Evolutionary conservation across 148 eudicot genomes (phyloP).

Genomic region (Salicornia ramosissima): DNA sequence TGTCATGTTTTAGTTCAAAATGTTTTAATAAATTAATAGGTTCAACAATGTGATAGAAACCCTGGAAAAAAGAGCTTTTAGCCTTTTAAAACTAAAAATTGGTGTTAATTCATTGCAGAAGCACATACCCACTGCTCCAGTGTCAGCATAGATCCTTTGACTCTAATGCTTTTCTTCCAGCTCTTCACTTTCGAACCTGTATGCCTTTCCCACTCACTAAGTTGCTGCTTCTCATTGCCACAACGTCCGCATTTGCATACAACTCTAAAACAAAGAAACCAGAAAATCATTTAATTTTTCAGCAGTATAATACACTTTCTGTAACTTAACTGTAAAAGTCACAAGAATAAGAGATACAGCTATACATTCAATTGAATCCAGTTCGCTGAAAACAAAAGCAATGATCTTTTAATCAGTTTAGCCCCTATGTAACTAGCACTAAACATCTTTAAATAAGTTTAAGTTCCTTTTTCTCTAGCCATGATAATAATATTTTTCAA

Average conservation of each 20-base stretch:
- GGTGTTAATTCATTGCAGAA: slow-evolving; percentile 11
- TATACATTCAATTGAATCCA: background rate
- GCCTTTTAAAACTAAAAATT: slow-evolving; percentile 1
- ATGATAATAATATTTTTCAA: background rate
- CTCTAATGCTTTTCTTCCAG: slow-evolving; percentile 68
- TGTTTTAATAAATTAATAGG: too few species aligned
- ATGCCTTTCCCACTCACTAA: slow-evolving; percentile 84
- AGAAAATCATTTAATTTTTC: slow-evolving; percentile 11
- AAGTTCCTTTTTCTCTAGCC: background rate
- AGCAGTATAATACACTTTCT: slow-evolving; percentile 3
- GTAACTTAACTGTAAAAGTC: background rate
- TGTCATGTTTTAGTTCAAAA: too few species aligned
- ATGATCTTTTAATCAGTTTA: background rate
- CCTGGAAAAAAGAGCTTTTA: too few species aligned
- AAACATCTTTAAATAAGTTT: background rate
- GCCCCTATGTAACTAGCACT: background rate
- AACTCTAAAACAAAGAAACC: slow-evolving; percentile 36
- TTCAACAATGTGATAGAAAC: background rate
- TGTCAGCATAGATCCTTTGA: slow-evolving; percentile 63
- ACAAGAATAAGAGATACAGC: background rate
- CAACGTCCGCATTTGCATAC: slow-evolving; percentile 74
- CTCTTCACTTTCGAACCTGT: slow-evolving; percentile 68
- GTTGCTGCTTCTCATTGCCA: slow-evolving; percentile 58
- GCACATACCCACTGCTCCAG: slow-evolving; percentile 80
- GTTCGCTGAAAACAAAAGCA: background rate